These are phyloP conservation scores for Colletotrichum brevisporum DNA, from an alignment of 2,329 filamentous ascomycete species.

Conservation along the genomic window DNA sequence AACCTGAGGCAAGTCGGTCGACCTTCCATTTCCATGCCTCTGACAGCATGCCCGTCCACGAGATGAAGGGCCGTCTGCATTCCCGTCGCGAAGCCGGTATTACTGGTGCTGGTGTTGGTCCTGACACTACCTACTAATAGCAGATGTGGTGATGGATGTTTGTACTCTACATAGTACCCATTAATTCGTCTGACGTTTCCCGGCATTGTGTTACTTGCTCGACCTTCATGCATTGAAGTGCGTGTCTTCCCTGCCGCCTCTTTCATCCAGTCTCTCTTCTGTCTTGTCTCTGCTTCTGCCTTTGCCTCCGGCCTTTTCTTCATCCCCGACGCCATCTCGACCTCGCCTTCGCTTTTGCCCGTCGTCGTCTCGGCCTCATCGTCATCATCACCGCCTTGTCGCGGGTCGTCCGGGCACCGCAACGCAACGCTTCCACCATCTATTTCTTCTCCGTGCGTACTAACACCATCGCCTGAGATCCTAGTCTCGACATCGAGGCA, in stretches of 20 bases:
- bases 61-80: constrained; percentile 13
- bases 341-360: no score
- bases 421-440: constrained; percentile 20
- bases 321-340: no score
- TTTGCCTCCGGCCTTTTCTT: constrained; percentile 5
- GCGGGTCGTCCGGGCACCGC: constrained; percentile 26
- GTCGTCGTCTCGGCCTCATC: background rate
- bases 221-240: constrained; percentile 26
- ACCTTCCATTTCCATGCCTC: constrained; percentile 1
- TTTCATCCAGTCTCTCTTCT: background rate
- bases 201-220: constrained; percentile 8
- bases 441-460: constrained; percentile 7
- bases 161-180: no score
- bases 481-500: constrained; percentile 10
- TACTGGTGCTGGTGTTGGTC: no score
- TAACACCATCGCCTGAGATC: constrained; percentile 34
- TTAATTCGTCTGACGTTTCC: constrained; percentile 30
- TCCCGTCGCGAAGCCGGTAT: background rate
- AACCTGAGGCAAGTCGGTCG: background rate
- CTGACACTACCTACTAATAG: no score
- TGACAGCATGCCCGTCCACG: constrained; percentile 21
- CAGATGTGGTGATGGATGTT: no score
- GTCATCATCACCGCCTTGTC: constrained; percentile 6
- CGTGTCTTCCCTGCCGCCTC: constrained; percentile 16
- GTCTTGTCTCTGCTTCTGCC: constrained; percentile 6